Conservation (phyloP, 1,284 basidiomycete genomes). For the Heliocybe sulcata region DNA sequence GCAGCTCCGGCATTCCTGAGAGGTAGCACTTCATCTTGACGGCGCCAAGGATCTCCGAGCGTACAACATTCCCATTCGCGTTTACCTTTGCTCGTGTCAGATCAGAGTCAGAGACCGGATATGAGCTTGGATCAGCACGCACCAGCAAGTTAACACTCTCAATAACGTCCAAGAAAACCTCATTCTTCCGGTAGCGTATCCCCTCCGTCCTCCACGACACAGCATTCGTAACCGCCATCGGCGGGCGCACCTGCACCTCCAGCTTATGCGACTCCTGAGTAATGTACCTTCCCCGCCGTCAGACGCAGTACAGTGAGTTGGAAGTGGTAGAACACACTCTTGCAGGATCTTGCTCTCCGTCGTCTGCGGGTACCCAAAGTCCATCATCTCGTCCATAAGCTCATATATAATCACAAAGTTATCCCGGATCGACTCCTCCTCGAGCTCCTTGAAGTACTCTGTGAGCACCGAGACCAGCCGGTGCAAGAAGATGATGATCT, state of each 20-base stretch:
- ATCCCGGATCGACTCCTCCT: slow-evolving; percentile 98
- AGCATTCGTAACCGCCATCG: slow-evolving; percentile 97
- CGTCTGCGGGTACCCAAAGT: slow-evolving; percentile 98
- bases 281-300: slow-evolving; percentile 69
- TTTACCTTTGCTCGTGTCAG: slow-evolving; percentile 61
- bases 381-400: slow-evolving; percentile 99
- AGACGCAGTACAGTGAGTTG: neutral
- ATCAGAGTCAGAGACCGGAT: slow-evolving; percentile 7
- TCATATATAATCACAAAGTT: slow-evolving; percentile 99
- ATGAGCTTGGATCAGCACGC: slow-evolving; percentile 19
- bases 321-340: slow-evolving; percentile 52
- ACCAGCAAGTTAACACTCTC: slow-evolving; percentile 96
- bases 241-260: slow-evolving; percentile 92
- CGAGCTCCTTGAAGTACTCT: slow-evolving; percentile 99
- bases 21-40: slow-evolving; percentile 99
- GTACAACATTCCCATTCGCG: slow-evolving; percentile 93
- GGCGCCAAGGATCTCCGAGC: slow-evolving; percentile 95
- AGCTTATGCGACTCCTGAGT: slow-evolving; percentile 99
- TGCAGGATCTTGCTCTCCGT: slow-evolving; percentile 99
- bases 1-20: slow-evolving; percentile 96
- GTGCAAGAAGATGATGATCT: slow-evolving; percentile 96
- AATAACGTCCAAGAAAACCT: slow-evolving; percentile 98
- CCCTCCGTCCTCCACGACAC: slow-evolving; percentile 99
- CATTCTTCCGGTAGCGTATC: slow-evolving; percentile 97
- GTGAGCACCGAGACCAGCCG: slow-evolving; percentile 84